Evolutionary conservation across 75 land plant genomes (phyloP), one percentile per base, ranked within the genome.

Genomic region (Pseudotsuga menziesii): DNA sequence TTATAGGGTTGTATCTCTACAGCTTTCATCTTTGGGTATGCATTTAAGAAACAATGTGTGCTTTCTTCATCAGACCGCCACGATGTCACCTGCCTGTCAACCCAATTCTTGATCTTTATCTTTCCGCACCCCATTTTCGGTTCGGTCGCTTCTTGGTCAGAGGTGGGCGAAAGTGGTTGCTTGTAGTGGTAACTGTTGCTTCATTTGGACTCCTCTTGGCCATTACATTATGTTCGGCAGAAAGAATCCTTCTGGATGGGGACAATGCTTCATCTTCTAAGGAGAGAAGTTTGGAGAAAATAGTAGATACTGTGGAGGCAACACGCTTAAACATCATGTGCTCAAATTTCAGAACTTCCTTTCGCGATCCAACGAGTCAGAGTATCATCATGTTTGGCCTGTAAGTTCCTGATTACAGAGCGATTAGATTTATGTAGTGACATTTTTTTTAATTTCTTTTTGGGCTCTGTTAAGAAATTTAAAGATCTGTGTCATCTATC

Each of bases 341-440:
- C 6, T 8, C 56, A 73, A 23, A 56, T 32, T 6, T 12, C 55
- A 75, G 14, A 78, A 85, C 62, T 90, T 90, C 77, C 66, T 88
- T 12, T 90, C 86, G 89, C 85, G 80, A 52, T 32, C 81, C 17
- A 77, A 82, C 58, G 14, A 16, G 60, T 75, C 88, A 0, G 82
- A 80, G 5, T 90, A 90, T 73, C 78, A 82, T 4, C 92, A 83
- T 58, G 84, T 83, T 58, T 90, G 92, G 92, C 92, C 92, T 60
- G 92, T 90, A 77, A 81, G 79, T 55, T 22, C 22, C 23, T 60
- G 13, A 19, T 20, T 20, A 1, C 20, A 23, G 22, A 69, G 52
- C 20, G 5, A 20, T 20, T 69, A 20, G 39, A 41, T 41, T 41
- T 20, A 69, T 9, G n/a, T 11, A 41, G 20, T 56, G 74, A 25